Percentiles rank a stretch among this genome's conserved stretches.
These are phyloP conservation scores for Nakazawaea pomicola DNA, from an alignment of 805 yeast genomes.

Conservation along the genomic window DNA sequence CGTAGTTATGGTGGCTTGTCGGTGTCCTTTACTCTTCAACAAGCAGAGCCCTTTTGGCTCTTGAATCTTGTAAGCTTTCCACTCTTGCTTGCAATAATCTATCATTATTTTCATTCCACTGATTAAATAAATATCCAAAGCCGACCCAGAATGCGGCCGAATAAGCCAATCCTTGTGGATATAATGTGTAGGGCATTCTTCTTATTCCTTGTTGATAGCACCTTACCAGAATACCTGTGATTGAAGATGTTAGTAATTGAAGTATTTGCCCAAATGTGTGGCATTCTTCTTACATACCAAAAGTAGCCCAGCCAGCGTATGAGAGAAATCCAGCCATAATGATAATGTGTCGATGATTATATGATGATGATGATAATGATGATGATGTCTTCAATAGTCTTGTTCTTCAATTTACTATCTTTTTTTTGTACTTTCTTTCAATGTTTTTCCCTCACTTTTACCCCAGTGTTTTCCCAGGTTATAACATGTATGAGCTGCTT, in stretches of 20 bases:
- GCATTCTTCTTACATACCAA: constrained; percentile 16
- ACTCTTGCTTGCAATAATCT: constrained; percentile 31
- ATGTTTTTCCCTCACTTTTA: too few species aligned
- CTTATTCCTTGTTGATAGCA: constrained; percentile 39
- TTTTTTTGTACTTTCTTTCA: too few species aligned
- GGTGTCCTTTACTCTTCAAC: constrained; percentile 3
- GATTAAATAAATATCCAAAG: constrained; percentile 33
- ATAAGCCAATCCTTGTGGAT: constrained; percentile 35
- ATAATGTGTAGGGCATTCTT: constrained; percentile 31
- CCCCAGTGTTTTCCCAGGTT: too few species aligned
- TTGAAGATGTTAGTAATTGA: not conserved
- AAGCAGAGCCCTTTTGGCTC: constrained; percentile 24
- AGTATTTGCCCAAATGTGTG: not conserved
- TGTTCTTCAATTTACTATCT: too few species aligned
- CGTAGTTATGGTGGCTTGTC: not conserved
- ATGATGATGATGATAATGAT: constrained; percentile 5
- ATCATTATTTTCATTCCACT: constrained; percentile 34
- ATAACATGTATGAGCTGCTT: too few species aligned
- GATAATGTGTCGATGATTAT: not conserved
- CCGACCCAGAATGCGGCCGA: constrained; percentile 42
- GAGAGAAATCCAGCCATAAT: constrained; percentile 15
- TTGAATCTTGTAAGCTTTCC: constrained; percentile 29
- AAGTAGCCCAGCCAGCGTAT: constrained; percentile 21
- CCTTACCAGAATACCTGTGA: constrained; percentile 36
- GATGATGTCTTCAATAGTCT: not conserved